Conservation (phyloP, 148 eudicot species). For the Rhododendron ferrugineum region DNA sequence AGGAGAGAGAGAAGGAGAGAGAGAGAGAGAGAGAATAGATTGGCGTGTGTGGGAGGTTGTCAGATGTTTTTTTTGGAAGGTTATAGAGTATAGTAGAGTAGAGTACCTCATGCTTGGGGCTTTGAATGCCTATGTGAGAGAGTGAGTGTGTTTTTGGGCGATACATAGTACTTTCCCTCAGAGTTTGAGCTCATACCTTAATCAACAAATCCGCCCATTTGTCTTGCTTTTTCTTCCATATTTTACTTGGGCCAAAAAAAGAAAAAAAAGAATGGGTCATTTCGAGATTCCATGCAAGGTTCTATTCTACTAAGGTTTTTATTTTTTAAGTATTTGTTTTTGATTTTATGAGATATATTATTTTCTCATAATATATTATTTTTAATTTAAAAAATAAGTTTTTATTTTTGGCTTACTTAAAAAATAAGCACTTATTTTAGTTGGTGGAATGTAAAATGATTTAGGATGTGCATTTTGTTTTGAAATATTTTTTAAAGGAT, state of each 20-base stretch:
- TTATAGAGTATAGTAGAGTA: neutral
- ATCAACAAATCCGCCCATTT: neutral
- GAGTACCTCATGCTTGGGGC: neutral
- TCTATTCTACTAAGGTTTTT: accelerated
- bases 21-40: slow-evolving; percentile 12
- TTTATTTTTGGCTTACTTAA: no score
- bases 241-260: no score
- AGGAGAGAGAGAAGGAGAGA: neutral
- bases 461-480: no score
- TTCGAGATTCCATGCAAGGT: no score
- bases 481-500: no score
- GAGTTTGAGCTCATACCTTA: neutral
- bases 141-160: neutral
- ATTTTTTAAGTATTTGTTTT: no score
- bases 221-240: neutral
- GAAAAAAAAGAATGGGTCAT: neutral
- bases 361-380: no score
- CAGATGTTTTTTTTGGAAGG: slow-evolving; percentile 4
- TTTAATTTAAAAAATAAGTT: no score
- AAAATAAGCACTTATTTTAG: no score
- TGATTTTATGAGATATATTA: no score
- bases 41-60: slow-evolving; percentile 18
- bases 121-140: neutral
- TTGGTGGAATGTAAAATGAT: no score
- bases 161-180: neutral